Percentiles rank a stretch among this genome's conserved stretches.
These are phyloP conservation scores for Pichia scutulata DNA, from an alignment of 805 yeast genomes.

Conservation along the genomic window DNA sequence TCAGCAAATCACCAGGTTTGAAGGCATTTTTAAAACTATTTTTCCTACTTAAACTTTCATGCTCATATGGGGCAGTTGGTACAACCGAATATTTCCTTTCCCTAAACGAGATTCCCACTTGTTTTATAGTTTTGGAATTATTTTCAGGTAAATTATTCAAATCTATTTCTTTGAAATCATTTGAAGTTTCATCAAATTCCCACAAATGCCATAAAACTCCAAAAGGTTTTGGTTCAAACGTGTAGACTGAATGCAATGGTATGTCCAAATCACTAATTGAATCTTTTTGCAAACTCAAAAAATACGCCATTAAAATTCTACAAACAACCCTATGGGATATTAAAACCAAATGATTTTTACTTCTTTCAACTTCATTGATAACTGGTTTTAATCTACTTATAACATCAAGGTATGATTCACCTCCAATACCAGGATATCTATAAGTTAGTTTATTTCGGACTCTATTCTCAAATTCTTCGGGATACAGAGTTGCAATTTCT, in stretches of 20 bases:
- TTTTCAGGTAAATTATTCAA: conserved; percentile 29
- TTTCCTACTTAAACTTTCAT: conserved; percentile 1
- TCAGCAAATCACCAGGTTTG: not conserved
- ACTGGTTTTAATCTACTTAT: conserved; percentile 83
- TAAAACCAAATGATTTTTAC: conserved; percentile 76
- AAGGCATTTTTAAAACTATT: conserved; percentile 2
- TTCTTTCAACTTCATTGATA: conserved; percentile 87
- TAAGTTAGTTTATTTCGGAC: conserved; percentile 71
- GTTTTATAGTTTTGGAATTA: conserved; percentile 53
- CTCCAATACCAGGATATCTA: conserved; percentile 95
- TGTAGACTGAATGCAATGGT: conserved; percentile 84
- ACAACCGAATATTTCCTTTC: conserved; percentile 68
- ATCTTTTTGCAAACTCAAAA: conserved; percentile 71
- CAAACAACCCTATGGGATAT: conserved; percentile 90
- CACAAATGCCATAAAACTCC: conserved; percentile 91
- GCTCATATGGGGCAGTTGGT: conserved; percentile 56
- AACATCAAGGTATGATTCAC: conserved; percentile 92
- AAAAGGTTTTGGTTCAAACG: conserved; percentile 88
- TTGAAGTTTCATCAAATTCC: conserved; percentile 72
- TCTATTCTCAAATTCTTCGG: conserved; percentile 74
- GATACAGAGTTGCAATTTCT: conserved; percentile 65
- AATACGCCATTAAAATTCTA: conserved; percentile 80
- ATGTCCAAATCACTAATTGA: conserved; percentile 86
- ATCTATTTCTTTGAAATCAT: conserved; percentile 68
- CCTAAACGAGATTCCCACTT: conserved; percentile 60